Conservation (phyloP, 176 grass and related monocot genomes). For the Avena sativa region DNA sequence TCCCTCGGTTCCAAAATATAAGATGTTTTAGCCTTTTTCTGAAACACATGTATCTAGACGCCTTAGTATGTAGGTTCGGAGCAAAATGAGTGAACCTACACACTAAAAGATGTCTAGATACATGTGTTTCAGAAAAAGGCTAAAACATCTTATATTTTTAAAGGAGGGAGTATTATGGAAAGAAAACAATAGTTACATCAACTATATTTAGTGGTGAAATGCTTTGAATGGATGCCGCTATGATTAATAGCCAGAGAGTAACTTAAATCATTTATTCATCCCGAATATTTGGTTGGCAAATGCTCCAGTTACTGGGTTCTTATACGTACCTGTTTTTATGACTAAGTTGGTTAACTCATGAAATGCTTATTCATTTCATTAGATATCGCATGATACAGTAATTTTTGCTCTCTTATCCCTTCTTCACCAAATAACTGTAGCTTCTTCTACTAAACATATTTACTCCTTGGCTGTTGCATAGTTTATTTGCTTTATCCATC, state of each 20-base stretch:
- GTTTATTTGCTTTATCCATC: conserved; percentile 11
- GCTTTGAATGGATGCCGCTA: conserved; percentile 2
- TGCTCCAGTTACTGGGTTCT: not conserved
- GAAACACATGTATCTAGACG: too few relatives aligned
- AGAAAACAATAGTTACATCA: not conserved
- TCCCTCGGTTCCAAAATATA: too few relatives aligned
- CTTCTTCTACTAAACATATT: conserved; percentile 16
- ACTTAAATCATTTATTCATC: conserved; percentile 15
- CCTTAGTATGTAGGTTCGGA: too few relatives aligned
- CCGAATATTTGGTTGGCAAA: conserved; percentile 10
- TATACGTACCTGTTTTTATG: not conserved
- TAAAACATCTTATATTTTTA: too few relatives aligned
- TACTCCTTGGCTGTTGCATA: conserved; percentile 19
- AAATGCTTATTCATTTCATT: conserved; percentile 3
- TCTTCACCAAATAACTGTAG: conserved; percentile 24
- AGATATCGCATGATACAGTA: not conserved
- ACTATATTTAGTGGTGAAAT: conserved; percentile 8
- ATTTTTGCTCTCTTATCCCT: not conserved
- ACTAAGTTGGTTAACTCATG: conserved; percentile 5
- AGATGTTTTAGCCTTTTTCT: too few relatives aligned
- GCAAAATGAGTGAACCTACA: too few relatives aligned
- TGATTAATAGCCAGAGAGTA: conserved; percentile 28
- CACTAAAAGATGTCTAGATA: too few relatives aligned
- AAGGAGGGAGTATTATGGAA: not conserved
- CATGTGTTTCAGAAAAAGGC: too few relatives aligned